Evolutionary conservation across 768 basidiomycete genomes (phyloP), one percentile per base, ranked within the genome.

Genomic region (Podaxis carcinomalis): DNA sequence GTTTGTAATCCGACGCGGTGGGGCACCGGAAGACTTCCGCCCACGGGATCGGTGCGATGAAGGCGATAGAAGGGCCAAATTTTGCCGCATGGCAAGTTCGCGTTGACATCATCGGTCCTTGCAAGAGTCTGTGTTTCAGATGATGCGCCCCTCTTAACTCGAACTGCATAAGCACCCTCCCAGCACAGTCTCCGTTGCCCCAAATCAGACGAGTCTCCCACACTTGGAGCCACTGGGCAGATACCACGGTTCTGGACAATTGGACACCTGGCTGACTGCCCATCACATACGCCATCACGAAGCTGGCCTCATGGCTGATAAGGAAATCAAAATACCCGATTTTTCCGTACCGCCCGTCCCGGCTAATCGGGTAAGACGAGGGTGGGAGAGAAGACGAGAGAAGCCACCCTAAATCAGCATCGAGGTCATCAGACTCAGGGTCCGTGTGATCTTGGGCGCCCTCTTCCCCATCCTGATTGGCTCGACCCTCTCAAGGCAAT

Each of bases 261-360:
- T 32, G n/a, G 28, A 42, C 55, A 56, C n/a, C 16, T 28, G 35
- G 42, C 5, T 4, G 36, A 28, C 52, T 28, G 52, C 37, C 44
- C 52, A 61, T 61, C 59, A 61, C 59, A 61, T 61, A 61, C 37
- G 59, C 59, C 53, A 61, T 61, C 59, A 61, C 44, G 49, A 37
- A 39, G 4, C 23, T 27, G 28, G 9, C 10, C 37, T 40, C 32
- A 25, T 27, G 35, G 50, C 57, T 42, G 50, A 59, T 61, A 54
- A 61, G 52, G 59, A 61, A 52, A 61, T 55, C 32, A 47, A 54
- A 61, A 61, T 55, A 49, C 59, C 59, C 59, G 52, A 54, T 61
- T 61, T 61, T 55, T 55, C 52, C 59, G 59, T 61, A 55, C 59
- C 59, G 53, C 44, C 53, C 59, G 53, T 11, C 52, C 40, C 51